These are phyloP conservation scores for Coemansia sp. DNA, from an alignment of 192 early-diverging fungal genomes.

Conservation along the genomic window DNA sequence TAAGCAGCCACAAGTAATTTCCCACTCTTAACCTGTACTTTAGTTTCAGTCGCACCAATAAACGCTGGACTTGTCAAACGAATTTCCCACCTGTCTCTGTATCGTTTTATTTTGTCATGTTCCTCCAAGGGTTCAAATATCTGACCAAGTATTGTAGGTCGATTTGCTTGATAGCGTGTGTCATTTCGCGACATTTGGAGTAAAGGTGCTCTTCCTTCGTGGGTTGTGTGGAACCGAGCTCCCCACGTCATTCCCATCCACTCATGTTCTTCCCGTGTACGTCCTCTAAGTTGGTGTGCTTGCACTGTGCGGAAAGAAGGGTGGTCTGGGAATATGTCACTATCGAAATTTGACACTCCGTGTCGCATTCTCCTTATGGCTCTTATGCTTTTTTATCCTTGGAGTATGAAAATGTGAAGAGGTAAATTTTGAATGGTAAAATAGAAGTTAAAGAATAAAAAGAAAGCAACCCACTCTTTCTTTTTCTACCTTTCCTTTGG, in stretches of 20 bases:
- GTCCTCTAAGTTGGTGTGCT: slow-evolving; percentile 28
- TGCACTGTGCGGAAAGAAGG: slow-evolving; percentile 39
- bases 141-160: slow-evolving; percentile 16
- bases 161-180: neutral
- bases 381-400: no score
- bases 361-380: slow-evolving; percentile 14
- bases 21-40: slow-evolving; percentile 27
- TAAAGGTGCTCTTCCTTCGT: slow-evolving; percentile 10
- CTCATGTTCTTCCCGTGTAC: slow-evolving; percentile 13
- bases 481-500: neutral
- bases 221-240: slow-evolving; percentile 7
- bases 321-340: slow-evolving; percentile 26
- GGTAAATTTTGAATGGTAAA: no score
- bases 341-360: slow-evolving; percentile 42
- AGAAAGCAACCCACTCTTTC: neutral
- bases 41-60: slow-evolving; percentile 9
- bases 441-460: no score
- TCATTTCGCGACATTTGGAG: neutral
- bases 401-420: no score
- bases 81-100: slow-evolving; percentile 19
- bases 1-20: slow-evolving; percentile 19
- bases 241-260: slow-evolving; percentile 20
- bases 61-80: slow-evolving; percentile 27
- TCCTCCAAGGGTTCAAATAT: slow-evolving; percentile 17
- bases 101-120: slow-evolving; percentile 12